Evolutionary conservation across 2,329 filamentous ascomycete genomes (phyloP), one percentile per base, ranked within the genome.

Genomic region (Penicillium sp.): DNA sequence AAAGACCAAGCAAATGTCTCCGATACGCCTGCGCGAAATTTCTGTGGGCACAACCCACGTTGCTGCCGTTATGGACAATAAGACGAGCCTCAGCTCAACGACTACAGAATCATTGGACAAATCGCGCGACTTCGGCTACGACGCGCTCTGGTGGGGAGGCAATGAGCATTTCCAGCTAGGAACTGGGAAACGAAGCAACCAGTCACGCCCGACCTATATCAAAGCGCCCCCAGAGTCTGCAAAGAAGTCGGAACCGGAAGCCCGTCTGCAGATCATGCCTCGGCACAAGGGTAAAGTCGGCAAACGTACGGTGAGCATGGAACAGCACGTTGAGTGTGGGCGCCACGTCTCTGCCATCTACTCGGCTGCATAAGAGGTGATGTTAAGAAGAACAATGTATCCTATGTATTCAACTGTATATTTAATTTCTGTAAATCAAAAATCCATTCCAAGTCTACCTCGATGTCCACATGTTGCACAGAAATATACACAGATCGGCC

Each of bases 151-250:
- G 74, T 98, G 90, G 87, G 93, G 93, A 47, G 88, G 88, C 37
- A 98, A 97, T 58, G 90, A 97, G 69, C 80, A 84, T 62, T 96
- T 86, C 65, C 93, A 98, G 68, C 78, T 98, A 17, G 93, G 93
- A 9, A 96, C 86, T 1, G 90, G 93, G 18, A 94, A 86, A 72
- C 74, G 91, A 47, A 93, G 80, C 57, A 97, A 97, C 59, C 60
- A 86, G 7, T 79, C 80, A 36, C 75, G 77, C 9, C 93, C 93
- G 1, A 75, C 76, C 2, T 91, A 95, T 60, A 88, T 96, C 37
- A 79, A 81, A 20, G 84, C 87, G 10, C 88, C 94, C 47, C 68
- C 73, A 9, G 77, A 77, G 33, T 77, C 74, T 0, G 84, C 53
- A 75, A 75, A 43, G 74, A 78, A 78, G 46, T 76, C 78, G 7